Evolutionary conservation across 768 basidiomycete species (phyloP), one percentile per base, ranked within the genome.

Genomic region (Saitozyma sp.): DNA sequence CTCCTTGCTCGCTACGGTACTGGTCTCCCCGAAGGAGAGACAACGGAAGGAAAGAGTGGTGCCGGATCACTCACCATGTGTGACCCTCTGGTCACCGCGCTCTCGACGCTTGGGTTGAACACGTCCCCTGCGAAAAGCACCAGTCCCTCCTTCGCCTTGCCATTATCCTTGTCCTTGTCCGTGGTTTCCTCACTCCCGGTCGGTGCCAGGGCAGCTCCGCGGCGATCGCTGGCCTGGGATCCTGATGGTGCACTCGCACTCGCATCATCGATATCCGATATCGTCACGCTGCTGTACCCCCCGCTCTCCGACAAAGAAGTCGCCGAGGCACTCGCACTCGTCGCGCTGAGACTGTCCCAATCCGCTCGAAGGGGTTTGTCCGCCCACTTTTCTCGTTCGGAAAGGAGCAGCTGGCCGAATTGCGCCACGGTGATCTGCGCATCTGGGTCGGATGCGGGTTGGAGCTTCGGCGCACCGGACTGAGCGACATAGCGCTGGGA

Each of bases 61-160:
- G 14, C 39, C 9, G 7, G 41, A 38, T 29, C 29, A 68, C 82
- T 58, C 67, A 90, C 91, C 91, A 92, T 91, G 85, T 92, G 91
- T 70, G 88, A 90, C 52, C 92, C 92, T 76, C 92, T 83, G 6
- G 92, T 92, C 42, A 95, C 87, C 6, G 89, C 87, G 66, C 88
- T 90, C 80, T 94, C 92, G 0, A 90, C 84, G 1, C 89, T 90
- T 0, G 92, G 92, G 20, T 89, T 87, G 77, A 94, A 94, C 10
- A 91, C 82, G 77, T 95, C 92, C 8, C 92, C 92, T 42, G 90
- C 92, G 79, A 94, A 96, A 5, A 96, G 79, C 0, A 88, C 82
- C 8, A 96, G 81, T 0, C 92, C 92, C 70, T 91, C 88, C 66
- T 82, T 82, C 6, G 84, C 84, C 64, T 54, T 13, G 46, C 78